Conservation (phyloP, 257 asterid species). For the Scutellaria galericulata region DNA sequence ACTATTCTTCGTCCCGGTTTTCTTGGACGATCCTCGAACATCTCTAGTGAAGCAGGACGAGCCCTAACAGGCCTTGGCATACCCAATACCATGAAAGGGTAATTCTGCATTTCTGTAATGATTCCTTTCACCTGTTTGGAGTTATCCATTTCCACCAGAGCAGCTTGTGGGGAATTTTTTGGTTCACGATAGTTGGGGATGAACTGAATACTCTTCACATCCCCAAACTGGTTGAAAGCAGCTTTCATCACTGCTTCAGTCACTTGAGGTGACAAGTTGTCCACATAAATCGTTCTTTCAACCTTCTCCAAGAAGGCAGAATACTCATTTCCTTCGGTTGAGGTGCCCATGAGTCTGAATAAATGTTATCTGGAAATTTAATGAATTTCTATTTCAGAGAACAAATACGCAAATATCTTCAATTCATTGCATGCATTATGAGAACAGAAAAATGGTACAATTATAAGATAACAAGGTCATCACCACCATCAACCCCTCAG, state of each 20-base stretch:
- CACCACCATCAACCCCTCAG: background rate
- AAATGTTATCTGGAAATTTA: conserved; percentile 6
- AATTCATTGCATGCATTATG: no score
- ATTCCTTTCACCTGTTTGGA: conserved; percentile 54
- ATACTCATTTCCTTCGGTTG: conserved; percentile 51
- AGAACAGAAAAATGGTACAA: background rate
- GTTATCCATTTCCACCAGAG: conserved; percentile 79
- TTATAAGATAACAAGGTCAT: background rate
- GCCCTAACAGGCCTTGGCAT: conserved; percentile 93
- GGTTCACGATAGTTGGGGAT: conserved; percentile 61
- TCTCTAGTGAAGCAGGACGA: conserved; percentile 54
- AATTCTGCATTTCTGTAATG: conserved; percentile 39
- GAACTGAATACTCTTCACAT: conserved; percentile 59
- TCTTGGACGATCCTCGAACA: conserved; percentile 84
- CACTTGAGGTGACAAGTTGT: conserved; percentile 63
- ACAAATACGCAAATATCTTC: no score
- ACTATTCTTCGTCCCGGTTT: conserved; percentile 59
- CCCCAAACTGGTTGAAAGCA: conserved; percentile 77
- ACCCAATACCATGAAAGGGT: conserved; percentile 76
- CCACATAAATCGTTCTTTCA: conserved; percentile 60
- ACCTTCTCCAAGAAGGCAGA: conserved; percentile 70
- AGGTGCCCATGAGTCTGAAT: conserved; percentile 29
- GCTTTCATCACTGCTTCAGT: conserved; percentile 63
- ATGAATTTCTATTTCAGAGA: no score
- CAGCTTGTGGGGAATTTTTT: conserved; percentile 50